These are phyloP conservation scores for Yueomyces sp. DNA, from an alignment of 805 yeast genomes.

Conservation along the genomic window DNA sequence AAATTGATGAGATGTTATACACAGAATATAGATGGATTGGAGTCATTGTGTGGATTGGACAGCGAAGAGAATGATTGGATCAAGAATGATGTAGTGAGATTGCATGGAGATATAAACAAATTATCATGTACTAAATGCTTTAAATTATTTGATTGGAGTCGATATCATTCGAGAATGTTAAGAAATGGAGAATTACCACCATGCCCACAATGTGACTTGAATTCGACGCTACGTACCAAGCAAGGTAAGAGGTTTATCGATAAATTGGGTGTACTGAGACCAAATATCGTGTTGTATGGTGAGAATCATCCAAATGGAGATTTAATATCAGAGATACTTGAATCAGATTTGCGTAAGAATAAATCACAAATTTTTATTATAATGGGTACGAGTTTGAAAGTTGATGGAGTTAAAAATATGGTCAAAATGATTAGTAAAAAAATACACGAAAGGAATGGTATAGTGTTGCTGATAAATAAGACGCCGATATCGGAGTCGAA, in stretches of 20 bases:
- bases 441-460: slow-evolving; percentile 69
- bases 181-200: slow-evolving; percentile 59
- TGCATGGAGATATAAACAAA: slow-evolving; percentile 78
- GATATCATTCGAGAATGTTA: slow-evolving; percentile 32
- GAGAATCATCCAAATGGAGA: slow-evolving; percentile 88
- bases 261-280: slow-evolving; percentile 63
- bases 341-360: slow-evolving; percentile 42
- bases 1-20: slow-evolving; percentile 80
- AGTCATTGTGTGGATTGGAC: slow-evolving; percentile 46
- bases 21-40: slow-evolving; percentile 88
- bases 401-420: slow-evolving; percentile 73
- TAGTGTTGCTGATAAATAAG: slow-evolving; percentile 64
- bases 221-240: slow-evolving; percentile 40
- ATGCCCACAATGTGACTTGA: slow-evolving; percentile 55
- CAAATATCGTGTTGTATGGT: slow-evolving; percentile 84
- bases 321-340: slow-evolving; percentile 55
- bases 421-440: slow-evolving; percentile 56
- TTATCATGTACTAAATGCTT: slow-evolving; percentile 68
- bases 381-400: slow-evolving; percentile 86
- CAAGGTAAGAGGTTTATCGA: slow-evolving; percentile 67
- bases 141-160: slow-evolving; percentile 46
- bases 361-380: slow-evolving; percentile 72
- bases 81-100: slow-evolving; percentile 61
- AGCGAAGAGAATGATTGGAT: slow-evolving; percentile 14
- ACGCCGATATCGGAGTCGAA: slow-evolving; percentile 43